Evolutionary conservation across 2,329 filamentous ascomycete genomes (phyloP).

Genomic region (Botrytis hyacinthi): DNA sequence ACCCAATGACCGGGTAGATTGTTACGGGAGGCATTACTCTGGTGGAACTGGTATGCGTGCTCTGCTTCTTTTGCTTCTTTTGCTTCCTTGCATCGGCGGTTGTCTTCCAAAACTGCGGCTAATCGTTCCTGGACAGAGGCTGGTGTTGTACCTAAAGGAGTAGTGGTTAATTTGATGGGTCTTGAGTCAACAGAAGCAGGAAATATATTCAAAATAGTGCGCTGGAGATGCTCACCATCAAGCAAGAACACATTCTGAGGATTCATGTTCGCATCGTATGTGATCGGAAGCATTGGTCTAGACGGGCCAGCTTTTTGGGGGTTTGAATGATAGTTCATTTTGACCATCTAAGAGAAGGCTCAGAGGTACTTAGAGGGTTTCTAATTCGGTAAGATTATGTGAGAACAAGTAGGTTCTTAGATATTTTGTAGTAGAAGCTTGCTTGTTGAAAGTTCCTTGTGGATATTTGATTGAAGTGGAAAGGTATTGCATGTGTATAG

Average conservation of each 20-base stretch:
- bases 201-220: fast-evolving
- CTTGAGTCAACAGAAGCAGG: no score
- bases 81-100: not conserved
- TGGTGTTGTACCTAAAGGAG: not conserved
- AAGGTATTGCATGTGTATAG: not conserved
- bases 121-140: not conserved
- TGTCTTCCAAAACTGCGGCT: not conserved
- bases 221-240: not conserved
- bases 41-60: fast-evolving
- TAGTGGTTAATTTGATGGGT: not conserved
- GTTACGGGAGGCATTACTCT: not conserved
- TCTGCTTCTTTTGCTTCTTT: no score
- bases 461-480: not conserved
- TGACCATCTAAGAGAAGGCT: fast-evolving
- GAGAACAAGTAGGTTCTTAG: not conserved
- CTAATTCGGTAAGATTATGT: no score
- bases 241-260: not conserved
- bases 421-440: not conserved
- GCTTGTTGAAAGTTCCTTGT: not conserved
- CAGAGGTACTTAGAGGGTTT: not conserved
- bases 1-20: no score
- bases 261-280: not conserved
- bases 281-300: no score
- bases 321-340: not conserved
- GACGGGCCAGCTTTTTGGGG: no score